These are phyloP conservation scores for Lentinula sp. DNA, from an alignment of 768 basidiomycete genomes.

Conservation along the genomic window DNA sequence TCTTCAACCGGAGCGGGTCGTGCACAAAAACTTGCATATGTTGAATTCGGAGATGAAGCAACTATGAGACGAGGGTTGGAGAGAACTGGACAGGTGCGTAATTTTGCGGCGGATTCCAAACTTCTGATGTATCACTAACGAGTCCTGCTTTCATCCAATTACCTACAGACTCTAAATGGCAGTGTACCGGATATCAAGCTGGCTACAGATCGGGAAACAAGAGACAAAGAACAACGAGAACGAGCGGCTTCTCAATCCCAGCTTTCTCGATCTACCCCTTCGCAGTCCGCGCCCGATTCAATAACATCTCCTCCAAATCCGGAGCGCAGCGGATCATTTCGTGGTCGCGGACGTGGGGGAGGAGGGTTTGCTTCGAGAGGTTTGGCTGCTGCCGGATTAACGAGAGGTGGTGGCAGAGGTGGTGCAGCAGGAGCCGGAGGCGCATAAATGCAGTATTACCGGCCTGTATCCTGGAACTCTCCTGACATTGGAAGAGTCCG, in stretches of 20 bases:
- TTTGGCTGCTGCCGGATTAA: slow-evolving; percentile 67
- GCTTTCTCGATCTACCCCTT: not conserved
- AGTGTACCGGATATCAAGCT: slow-evolving; percentile 42
- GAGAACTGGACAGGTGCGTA: slow-evolving; percentile 59
- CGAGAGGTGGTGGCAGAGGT: slow-evolving; percentile 21
- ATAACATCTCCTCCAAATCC: slow-evolving; percentile 15
- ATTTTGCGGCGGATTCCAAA: too few relatives aligned
- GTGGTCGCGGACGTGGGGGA: slow-evolving; percentile 50
- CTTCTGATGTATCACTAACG: not conserved
- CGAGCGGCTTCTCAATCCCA: slow-evolving; percentile 13
- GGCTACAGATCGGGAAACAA: slow-evolving; percentile 51
- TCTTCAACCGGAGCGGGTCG: slow-evolving; percentile 36
- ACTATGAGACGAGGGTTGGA: slow-evolving; percentile 54
- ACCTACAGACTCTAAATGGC: slow-evolving; percentile 62
- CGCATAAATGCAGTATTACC: not conserved
- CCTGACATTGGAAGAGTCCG: not conserved
- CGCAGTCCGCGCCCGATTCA: not conserved
- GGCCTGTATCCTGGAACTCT: not conserved
- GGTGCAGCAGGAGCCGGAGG: slow-evolving; percentile 4
- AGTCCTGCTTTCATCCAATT: slow-evolving; percentile 3
- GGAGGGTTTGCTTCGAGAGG: slow-evolving; percentile 59
- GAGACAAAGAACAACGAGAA: slow-evolving; percentile 7
- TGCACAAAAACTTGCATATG: slow-evolving; percentile 61
- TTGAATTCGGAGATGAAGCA: slow-evolving; percentile 88
- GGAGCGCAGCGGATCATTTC: slow-evolving; percentile 23